Evolutionary conservation across 768 basidiomycete genomes (phyloP), one percentile per base, ranked within the genome.

Genomic region (Roridomyces roridus): DNA sequence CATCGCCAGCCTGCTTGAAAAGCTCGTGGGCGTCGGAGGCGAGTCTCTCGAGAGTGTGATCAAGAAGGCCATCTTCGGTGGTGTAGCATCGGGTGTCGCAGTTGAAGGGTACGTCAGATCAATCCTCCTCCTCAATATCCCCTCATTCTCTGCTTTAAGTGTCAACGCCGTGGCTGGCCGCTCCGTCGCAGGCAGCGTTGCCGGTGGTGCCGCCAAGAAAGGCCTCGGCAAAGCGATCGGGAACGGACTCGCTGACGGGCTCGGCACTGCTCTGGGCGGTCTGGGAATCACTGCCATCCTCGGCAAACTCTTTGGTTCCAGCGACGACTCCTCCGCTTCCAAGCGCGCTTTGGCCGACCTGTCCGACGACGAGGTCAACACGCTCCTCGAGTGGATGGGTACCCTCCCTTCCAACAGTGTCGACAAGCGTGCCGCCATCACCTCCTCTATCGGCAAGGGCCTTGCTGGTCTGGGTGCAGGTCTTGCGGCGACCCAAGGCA

Each of bases 301-400:
- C 46, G 29, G 28, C 39, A 58, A 58, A 50, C 39, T 58, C 15
- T 51, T 58, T 26, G 57, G 57, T 45, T 46, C 35, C n/a, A 35
- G 37, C 17, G 24, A n/a, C 46, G 18, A 20, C 51, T 29, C 10
- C 35, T 29, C 7, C 44, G 41, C 25, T 40, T 26, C 21, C 1
- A 58, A 58, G 51, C 57, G 57, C 4, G 45, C 23, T 25, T 36
- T 58, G 17, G 31, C 44, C 4, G 57, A 58, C 46, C 57, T 58
- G 15, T 35, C 39, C 18, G 57, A 58, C 26, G 45, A 35, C 18
- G 57, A 58, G 31, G 37, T 58, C 37, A 58, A 51, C 57, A 58
- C 50, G 29, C 50, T 58, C 6, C 51, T 58, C 1, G 57, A 58
- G 40, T 58, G 25, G 9, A 17, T 58, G 44, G 29, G 29, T 12